Percentiles rank a stretch among this genome's conserved stretches.
phyloP scores from a whole-genome alignment of 768 basidiomycete species.

The Boletus barrowsii region DNA sequence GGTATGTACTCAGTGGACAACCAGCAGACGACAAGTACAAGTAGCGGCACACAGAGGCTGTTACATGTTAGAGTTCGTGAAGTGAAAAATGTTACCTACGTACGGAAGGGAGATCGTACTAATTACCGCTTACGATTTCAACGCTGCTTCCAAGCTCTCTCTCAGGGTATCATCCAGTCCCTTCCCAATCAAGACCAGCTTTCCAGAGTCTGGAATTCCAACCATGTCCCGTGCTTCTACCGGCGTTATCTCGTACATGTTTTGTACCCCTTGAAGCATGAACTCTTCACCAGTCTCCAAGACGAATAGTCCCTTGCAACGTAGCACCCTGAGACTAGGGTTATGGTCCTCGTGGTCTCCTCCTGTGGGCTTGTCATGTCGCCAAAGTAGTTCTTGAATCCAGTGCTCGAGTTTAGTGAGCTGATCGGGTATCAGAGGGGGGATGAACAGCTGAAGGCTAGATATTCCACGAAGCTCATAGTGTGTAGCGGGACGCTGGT shows the following conservation, averaged over 20 bases:
- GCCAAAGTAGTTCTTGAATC: slow-evolving; percentile 84
- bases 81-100: not conserved
- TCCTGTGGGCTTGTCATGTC: slow-evolving; percentile 50
- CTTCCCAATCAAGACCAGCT: slow-evolving; percentile 86
- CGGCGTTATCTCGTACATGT: slow-evolving; percentile 75
- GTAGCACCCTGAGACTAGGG: slow-evolving; percentile 56
- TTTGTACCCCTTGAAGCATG: slow-evolving; percentile 90
- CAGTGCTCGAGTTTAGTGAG: slow-evolving; percentile 67
- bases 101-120: not conserved
- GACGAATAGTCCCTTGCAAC: slow-evolving; percentile 84
- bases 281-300: slow-evolving; percentile 53
- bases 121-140: slow-evolving; percentile 5
- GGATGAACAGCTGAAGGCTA: slow-evolving; percentile 69
- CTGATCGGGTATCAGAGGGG: slow-evolving; percentile 48
- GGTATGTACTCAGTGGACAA: too few species aligned
- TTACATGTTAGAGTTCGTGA: not conserved
- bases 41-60: too few species aligned
- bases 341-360: slow-evolving; percentile 7
- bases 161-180: slow-evolving; percentile 60
- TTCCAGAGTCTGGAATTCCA: slow-evolving; percentile 62
- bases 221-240: slow-evolving; percentile 38
- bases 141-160: slow-evolving; percentile 43
- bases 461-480: slow-evolving; percentile 82
- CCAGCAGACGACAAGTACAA: too few species aligned
- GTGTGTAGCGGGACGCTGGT: slow-evolving; percentile 42